Conservation (phyloP, 1,284 basidiomycete species). For the Thelephora terrestris region DNA sequence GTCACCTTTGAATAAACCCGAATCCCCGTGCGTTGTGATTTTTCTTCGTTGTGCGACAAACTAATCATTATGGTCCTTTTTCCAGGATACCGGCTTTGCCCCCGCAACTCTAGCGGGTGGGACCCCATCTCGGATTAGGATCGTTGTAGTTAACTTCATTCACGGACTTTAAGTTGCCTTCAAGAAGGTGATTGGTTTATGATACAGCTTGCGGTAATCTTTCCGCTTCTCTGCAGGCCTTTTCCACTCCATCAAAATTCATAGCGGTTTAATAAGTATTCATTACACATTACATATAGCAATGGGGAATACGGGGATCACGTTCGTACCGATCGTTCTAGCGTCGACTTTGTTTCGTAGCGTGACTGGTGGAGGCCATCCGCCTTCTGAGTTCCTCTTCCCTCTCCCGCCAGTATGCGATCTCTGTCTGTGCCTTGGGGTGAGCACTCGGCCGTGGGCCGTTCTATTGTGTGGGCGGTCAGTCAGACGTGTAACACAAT, state of each 20-base stretch:
- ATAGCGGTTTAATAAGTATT: neutral
- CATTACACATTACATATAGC: too few relatives aligned
- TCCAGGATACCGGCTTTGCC: too few relatives aligned
- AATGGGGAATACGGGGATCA: too few relatives aligned
- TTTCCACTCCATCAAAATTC: neutral
- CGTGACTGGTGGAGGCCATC: constrained; percentile 22
- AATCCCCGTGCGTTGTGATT: constrained; percentile 22
- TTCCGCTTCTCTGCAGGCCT: neutral
- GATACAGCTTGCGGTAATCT: neutral
- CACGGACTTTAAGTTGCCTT: too few relatives aligned
- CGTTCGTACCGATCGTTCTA: too few relatives aligned
- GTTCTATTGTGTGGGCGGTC: constrained; percentile 12
- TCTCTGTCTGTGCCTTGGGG: constrained; percentile 45
- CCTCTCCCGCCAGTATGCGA: constrained; percentile 47
- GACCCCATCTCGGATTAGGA: too few relatives aligned
- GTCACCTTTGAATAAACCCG: constrained; percentile 31
- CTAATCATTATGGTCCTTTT: neutral
- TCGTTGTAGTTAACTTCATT: too few relatives aligned
- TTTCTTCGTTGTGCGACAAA: neutral
- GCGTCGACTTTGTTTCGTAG: constrained; percentile 6
- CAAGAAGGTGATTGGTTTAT: too few relatives aligned
- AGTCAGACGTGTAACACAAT: neutral
- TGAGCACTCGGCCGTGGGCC: constrained; percentile 34
- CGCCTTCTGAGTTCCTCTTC: constrained; percentile 44
- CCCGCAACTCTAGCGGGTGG: too few relatives aligned